Base-by-base conservation (phyloP, 1,284 basidiomycete species). In the Trichosporon inkin region DNA sequence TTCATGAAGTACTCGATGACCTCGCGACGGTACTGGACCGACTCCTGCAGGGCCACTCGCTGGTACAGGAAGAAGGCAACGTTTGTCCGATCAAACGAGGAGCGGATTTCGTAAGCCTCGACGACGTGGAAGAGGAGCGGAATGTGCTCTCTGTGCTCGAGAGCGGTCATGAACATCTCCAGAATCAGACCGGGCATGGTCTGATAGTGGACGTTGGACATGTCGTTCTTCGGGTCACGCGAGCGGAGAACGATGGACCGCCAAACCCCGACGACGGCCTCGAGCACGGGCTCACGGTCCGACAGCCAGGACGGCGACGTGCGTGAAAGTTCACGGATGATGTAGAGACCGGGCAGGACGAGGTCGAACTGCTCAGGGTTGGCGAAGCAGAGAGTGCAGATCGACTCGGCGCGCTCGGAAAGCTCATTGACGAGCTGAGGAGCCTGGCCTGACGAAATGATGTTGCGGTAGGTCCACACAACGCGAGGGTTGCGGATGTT, bases 81-180 rank as follows among this genome's bases (percentile, higher is more conserved):
- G 54, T 82, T 84, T 28, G 90, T 85, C 40, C 91, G 81, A 72
- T 99, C 93, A 72, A 94, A 85, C 3, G 90, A 86, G 13, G 89
- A 83, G 62, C 87, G 85, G 65, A 89, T 87, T 34, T 88, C 87
- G 80, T 89, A 97, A 40, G 93, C 81, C 36, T 88, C 85, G 53
- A 92, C 85, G 40, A 98, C 81, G 59, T 96, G 92, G 74, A 97
- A 93, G 38, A 98, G 81, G 2, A 97, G 81, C 69, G 97, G 91
- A 56, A 95, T 85, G 49, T 90, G 87, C 39, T 86, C 85, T 68
- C 88, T 81, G 56, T 86, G 85, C 65, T 85, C 71, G 53, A 83
- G 75, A 63, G 76, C 79, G 11, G 71, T 84, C 70, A 86, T 86
- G 78, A 94, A 92, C 68, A 95, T 86, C 24, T 85, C 82, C 47